Percentiles rank a stretch among this genome's conserved stretches.
These are phyloP conservation scores for Hibiscus trionum DNA, from an alignment of 345 rosid genomes.

Conservation along the genomic window DNA sequence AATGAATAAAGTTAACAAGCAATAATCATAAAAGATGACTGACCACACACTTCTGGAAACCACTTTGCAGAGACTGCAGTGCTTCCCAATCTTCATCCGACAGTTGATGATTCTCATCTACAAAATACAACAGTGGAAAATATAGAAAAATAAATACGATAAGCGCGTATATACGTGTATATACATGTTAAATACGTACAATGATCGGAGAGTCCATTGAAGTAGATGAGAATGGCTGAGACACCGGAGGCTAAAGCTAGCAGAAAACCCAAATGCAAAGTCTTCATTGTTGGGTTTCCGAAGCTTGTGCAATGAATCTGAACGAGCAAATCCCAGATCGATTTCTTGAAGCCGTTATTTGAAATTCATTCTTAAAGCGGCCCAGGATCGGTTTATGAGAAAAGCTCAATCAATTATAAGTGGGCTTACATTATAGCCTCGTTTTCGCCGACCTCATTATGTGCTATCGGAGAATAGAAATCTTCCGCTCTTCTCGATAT, in stretches of 20 bases:
- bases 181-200: constrained; percentile 24
- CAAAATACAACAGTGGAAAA: not conserved
- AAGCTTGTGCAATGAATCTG: not conserved
- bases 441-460: no score
- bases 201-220: constrained; percentile 63
- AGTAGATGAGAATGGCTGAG: constrained; percentile 68
- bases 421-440: not conserved
- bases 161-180: not conserved
- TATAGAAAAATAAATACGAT: not conserved
- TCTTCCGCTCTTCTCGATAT: no score
- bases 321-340: constrained; percentile 6
- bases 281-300: constrained; percentile 35
- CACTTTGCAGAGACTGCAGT: constrained; percentile 37
- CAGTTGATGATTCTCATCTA: constrained; percentile 45
- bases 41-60: constrained; percentile 86
- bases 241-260: constrained; percentile 60
- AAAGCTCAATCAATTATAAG: not conserved
- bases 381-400: not conserved
- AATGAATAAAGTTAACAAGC: not conserved
- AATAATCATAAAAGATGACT: constrained; percentile 15
- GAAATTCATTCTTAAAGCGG: not conserved
- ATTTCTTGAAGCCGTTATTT: not conserved
- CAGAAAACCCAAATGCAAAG: constrained; percentile 19
- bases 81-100: constrained; percentile 65
- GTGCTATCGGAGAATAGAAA: no score